Percentiles rank a stretch among this genome's conserved stretches.
These are phyloP conservation scores for Achaetomium macrosporum DNA, from an alignment of 2,329 filamentous ascomycete genomes.

Conservation along the genomic window DNA sequence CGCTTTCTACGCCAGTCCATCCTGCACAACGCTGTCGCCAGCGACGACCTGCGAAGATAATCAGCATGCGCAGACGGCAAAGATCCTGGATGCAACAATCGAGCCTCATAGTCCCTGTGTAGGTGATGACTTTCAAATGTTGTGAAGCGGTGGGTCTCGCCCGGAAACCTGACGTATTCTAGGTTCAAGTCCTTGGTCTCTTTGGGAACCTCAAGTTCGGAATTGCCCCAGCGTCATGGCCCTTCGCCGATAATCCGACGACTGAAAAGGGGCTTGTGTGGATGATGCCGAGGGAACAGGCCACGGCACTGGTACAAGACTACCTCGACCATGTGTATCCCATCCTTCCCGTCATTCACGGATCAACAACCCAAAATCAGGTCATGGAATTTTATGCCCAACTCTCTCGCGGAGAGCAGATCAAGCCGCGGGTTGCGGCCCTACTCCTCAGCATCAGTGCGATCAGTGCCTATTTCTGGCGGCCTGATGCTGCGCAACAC, in stretches of 20 bases:
- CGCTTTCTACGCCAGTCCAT: neutral
- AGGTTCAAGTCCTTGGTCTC: neutral
- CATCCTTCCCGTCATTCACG: neutral
- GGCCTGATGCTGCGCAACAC: neutral
- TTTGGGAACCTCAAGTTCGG: neutral
- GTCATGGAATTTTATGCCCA: neutral
- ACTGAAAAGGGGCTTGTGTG: neutral
- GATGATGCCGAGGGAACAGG: neutral
- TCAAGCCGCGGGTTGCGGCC: neutral
- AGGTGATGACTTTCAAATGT: neutral
- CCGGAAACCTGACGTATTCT: neutral
- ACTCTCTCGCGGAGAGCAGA: neutral
- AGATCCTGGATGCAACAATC: neutral
- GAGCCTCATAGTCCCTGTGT: neutral
- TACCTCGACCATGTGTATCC: slow-evolving; percentile 1
- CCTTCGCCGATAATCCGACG: neutral
- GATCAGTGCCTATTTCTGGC: slow-evolving; percentile 6
- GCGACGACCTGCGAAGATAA: neutral
- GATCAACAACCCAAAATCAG: neutral
- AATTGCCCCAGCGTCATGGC: neutral
- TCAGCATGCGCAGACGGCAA: neutral
- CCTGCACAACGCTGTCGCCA: neutral
- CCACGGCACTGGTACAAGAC: slow-evolving; percentile 2
- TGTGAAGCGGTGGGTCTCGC: neutral
- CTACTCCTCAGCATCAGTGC: neutral